These are phyloP conservation scores for Globisporangium sylvaticum DNA, from an alignment of 352 stramenopile genomes.

Conservation along the genomic window DNA sequence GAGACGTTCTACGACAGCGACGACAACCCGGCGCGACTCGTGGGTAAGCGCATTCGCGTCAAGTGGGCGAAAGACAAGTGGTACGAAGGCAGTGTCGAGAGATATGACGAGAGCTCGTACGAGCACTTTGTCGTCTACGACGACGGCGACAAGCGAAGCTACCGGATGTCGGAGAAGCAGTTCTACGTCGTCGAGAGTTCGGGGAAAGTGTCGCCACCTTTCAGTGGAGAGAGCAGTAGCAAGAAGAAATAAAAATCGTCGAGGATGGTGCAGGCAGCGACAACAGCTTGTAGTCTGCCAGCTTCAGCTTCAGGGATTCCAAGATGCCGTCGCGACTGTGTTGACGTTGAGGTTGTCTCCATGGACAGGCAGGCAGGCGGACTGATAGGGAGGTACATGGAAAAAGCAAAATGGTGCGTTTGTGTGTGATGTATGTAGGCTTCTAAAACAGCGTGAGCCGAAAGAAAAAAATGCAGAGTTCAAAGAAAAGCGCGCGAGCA, in stretches of 20 bases:
- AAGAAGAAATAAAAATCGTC: slow-evolving; percentile 8
- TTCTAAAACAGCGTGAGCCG: not conserved
- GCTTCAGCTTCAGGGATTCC: not conserved
- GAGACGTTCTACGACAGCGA: slow-evolving; percentile 89
- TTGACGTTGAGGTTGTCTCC: not conserved
- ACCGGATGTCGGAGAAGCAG: slow-evolving; percentile 87
- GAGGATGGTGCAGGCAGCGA: not conserved
- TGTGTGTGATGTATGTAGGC: not conserved
- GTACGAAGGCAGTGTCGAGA: slow-evolving; percentile 77
- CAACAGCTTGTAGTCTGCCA: not conserved
- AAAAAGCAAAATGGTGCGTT: not conserved
- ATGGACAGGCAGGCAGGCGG: not conserved
- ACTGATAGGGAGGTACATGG: not conserved
- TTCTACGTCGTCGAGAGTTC: slow-evolving; percentile 73
- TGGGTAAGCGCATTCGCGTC: slow-evolving; percentile 79
- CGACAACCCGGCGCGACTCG: slow-evolving; percentile 79
- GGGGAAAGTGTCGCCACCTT: slow-evolving; percentile 17
- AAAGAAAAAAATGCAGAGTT: not conserved
- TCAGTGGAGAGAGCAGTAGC: slow-evolving; percentile 10
- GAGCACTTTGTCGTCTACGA: slow-evolving; percentile 85
- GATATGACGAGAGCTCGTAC: slow-evolving; percentile 77
- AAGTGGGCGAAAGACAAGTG: slow-evolving; percentile 90
- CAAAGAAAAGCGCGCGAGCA: not conserved
- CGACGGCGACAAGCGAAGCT: slow-evolving; percentile 83
- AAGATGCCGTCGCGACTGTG: not conserved